Evolutionary conservation across 2,329 filamentous ascomycete species (phyloP).

Genomic region (Ilyonectria robusta): DNA sequence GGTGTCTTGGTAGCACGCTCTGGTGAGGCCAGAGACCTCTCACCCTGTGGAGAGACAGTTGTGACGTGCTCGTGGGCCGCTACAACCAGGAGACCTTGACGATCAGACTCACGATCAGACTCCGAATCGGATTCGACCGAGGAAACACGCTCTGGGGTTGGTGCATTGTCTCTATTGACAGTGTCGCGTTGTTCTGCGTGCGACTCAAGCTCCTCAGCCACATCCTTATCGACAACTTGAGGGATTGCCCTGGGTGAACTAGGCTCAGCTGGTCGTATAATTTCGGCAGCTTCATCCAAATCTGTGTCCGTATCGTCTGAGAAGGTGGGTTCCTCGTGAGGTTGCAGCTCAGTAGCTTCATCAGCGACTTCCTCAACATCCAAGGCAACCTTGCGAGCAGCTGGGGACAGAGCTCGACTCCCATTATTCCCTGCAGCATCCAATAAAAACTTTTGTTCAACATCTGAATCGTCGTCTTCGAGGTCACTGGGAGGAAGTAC

Average conservation of each 20-base stretch:
- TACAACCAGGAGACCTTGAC: not conserved
- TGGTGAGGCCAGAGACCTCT: not conserved
- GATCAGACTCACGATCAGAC: not conserved
- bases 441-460: slow-evolving; percentile 3
- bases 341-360: not conserved
- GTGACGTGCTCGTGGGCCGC: not conserved
- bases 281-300: not conserved
- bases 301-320: slow-evolving; percentile 7
- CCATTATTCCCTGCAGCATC: not conserved
- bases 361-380: not conserved
- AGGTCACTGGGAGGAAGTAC: slow-evolving; percentile 19
- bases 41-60: not conserved
- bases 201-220: not conserved
- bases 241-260: not conserved
- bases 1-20: not conserved
- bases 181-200: not conserved
- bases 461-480: slow-evolving; percentile 2
- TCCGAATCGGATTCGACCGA: not conserved
- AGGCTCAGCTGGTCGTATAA: not conserved
- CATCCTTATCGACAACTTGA: not conserved
- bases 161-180: not conserved
- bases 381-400: not conserved
- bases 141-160: not conserved
- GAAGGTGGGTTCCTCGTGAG: not conserved
- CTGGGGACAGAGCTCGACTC: not conserved